Evolutionary conservation across 208 protist species (phyloP), one percentile per base, ranked within the genome.

Genomic region (Wallacemonas sp.): DNA sequence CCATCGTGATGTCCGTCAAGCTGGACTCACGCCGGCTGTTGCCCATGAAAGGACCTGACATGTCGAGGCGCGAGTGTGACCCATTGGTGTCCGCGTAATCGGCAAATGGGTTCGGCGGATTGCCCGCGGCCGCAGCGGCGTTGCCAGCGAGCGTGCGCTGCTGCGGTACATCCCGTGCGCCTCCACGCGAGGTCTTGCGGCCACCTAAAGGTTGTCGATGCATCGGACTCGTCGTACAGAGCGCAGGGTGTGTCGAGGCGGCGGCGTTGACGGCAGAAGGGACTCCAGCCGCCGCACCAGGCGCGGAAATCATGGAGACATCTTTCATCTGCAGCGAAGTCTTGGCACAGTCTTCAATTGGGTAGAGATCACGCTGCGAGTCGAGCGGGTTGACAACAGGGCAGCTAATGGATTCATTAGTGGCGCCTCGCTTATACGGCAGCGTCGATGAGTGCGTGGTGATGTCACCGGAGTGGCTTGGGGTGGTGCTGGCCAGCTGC

Each of bases 1-100:
- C 59, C 39, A 61, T 51, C 47, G 60, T 82, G 62, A 82, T 82
- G 66, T 82, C 76, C 1, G 76, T 77, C 27, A 82, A 66, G 22
- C 39, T 61, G 17, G 67, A 66, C 36, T 75, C 75, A 5, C 62
- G 39, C 17, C 62, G 46, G 36, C 36, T 62, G 36, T 55, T 11
- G 26, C 19, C 33, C 31, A 42, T 31, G 44, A 47, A 47, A 17
- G 44, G 30, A 5, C 62, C 62, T 2, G 46, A 38, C 5, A 53
- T 21, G 17, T 31, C 33, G 33, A 56, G 62, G 21, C 15, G 46
- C 19, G 30, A 46, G 46, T 58, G 45, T 2, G 41, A 38, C n/a
- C 15, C 59, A 17, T 38, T 36, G 42, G 2, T 41, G 14, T 47
- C 59, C 8, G 27, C 42, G 30, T 21, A 34, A 6, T 46, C 38